Base-by-base conservation (phyloP, 2,329 filamentous ascomycete genomes). In the Didymella lethalis region DNA sequence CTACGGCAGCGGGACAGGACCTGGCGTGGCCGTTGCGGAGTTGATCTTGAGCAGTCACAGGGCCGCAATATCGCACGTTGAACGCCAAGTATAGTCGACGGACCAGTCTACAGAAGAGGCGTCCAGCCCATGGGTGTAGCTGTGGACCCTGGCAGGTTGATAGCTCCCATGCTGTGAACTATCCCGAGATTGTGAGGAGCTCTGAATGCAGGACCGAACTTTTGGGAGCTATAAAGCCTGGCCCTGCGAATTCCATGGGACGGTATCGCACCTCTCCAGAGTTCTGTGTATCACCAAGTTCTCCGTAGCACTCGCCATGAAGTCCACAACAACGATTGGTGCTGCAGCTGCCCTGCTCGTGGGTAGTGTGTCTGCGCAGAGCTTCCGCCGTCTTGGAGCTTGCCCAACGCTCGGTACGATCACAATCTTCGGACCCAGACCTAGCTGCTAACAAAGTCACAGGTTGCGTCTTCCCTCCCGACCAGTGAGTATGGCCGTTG, bases 391-490 rank as follows among this genome's bases (percentile, higher is more conserved):
- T 54, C 75, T 86, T 28, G 84, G 83, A 62, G 78, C 81, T 54
- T 86, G 85, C 69, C 85, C 85, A 31, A 81, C 79, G 4, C 74
- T 87, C 54, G 85, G 84, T 70, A 78, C 63, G 70, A 26, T 45
- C 20, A n/a, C 31, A 40, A 44, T 34, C 29, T 32, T n/a, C 11
- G 45, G 12, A 32, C 34, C 41, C 10, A 8, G 23, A 44, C 16
- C 14, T 28, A 43, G n/a, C 20, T 47, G 57, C 68, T 72, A 66
- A 72, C 61, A 43, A 40, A 36, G 32, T 36, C 41, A 11, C 43
- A 78, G 76, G 77, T 49, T 84, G 83, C 62, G 79, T 87, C 56
- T 82, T 86, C 55, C 85, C 85, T 48, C 85, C 85, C 20, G 84
- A 86, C 64, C 83, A 86, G 81, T 83, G 75, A 67, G 81, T 59